These are phyloP conservation scores for Guadua angustifolia DNA, from an alignment of 176 grass and related monocot species.

Conservation along the genomic window DNA sequence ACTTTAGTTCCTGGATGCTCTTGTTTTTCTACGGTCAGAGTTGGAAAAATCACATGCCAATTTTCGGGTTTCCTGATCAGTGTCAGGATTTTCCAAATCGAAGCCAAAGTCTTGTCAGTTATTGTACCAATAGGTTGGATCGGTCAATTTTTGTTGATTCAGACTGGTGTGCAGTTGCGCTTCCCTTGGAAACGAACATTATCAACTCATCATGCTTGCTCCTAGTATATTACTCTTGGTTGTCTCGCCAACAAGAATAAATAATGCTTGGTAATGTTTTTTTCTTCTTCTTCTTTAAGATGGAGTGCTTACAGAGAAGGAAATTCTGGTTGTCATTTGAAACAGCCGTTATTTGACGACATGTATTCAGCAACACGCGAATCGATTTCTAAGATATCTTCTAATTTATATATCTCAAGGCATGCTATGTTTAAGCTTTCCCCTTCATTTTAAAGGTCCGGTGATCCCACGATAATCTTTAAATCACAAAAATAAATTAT, in stretches of 20 bases:
- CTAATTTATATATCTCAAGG: too few relatives aligned
- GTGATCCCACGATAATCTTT: too few relatives aligned
- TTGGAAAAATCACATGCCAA: constrained; percentile 17
- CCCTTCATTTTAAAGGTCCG: too few relatives aligned
- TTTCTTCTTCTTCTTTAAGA: not conserved
- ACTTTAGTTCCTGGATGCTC: not conserved
- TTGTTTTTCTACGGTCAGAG: not conserved
- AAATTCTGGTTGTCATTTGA: not conserved
- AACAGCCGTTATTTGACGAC: not conserved
- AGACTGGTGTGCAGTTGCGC: not conserved
- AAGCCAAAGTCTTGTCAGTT: not conserved
- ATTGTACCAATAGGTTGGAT: not conserved
- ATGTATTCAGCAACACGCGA: not conserved
- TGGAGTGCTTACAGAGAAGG: not conserved
- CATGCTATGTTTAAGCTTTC: too few relatives aligned
- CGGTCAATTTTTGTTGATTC: not conserved
- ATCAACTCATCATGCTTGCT: not conserved
- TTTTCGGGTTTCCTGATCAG: not conserved
- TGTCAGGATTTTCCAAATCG: not conserved
- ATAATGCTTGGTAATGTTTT: not conserved
- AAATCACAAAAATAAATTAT: too few relatives aligned
- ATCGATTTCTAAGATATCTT: not conserved
- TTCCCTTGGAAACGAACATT: not conserved
- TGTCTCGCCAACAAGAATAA: not conserved
- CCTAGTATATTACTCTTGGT: not conserved